Evolutionary conservation across 768 basidiomycete species (phyloP).

Genomic region (Termitomyces sp.): DNA sequence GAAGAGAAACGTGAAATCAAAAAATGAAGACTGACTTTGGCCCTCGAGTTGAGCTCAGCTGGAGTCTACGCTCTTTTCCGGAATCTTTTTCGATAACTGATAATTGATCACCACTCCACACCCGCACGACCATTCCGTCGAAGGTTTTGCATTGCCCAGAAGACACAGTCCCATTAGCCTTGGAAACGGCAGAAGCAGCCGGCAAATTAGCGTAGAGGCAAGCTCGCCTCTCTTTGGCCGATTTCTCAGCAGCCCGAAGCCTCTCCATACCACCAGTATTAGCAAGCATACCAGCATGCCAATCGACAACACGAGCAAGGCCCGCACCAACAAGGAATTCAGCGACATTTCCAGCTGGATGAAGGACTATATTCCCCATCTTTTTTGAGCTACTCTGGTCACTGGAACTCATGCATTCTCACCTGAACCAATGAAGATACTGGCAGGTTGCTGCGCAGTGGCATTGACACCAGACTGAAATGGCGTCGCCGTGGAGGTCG

Average conservation of each 20-base stretch:
- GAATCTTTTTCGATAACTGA: conserved; percentile 71
- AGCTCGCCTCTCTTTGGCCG: conserved; percentile 69
- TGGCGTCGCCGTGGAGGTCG: conserved; percentile 72
- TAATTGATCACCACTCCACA: conserved; percentile 93
- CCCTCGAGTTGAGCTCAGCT: conserved; percentile 84
- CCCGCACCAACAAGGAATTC: conserved; percentile 82
- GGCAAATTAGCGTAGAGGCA: conserved; percentile 64
- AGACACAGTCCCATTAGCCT: conserved; percentile 37
- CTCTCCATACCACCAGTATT: conserved; percentile 82
- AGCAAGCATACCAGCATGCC: conserved; percentile 96
- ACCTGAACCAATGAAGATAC: conserved; percentile 88
- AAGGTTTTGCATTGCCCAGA: conserved; percentile 52
- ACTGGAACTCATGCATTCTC: conserved; percentile 16
- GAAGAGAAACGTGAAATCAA: background rate
- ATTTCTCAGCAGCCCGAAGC: conserved; percentile 77
- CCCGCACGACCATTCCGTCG: conserved; percentile 76
- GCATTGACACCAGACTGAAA: conserved; percentile 60
- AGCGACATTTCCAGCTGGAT: conserved; percentile 93
- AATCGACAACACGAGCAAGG: conserved; percentile 89
- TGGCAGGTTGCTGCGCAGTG: conserved; percentile 59
- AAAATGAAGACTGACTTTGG: conserved; percentile 52
- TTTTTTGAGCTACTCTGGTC: background rate
- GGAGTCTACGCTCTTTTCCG: conserved; percentile 74
- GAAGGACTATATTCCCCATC: conserved; percentile 49
- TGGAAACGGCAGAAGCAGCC: conserved; percentile 33